Conservation (phyloP, 2,329 filamentous ascomycete genomes). For the Trichothecium sympodiale region DNA sequence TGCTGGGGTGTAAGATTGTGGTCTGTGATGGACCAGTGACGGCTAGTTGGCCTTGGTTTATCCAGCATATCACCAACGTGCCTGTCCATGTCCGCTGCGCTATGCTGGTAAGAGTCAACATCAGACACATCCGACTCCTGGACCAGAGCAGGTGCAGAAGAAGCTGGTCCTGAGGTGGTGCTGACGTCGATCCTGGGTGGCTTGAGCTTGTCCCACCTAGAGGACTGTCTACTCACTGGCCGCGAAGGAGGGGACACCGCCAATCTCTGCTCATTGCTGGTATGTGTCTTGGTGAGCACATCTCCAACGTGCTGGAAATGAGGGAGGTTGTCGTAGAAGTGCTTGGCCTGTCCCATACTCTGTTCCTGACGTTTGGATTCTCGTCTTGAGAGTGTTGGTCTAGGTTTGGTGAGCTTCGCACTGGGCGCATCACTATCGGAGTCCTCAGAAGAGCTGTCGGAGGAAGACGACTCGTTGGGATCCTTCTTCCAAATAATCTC, state of each 20-base stretch:
- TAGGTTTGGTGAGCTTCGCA: slow-evolving; percentile 23
- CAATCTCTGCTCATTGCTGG: not conserved
- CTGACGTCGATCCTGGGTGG: slow-evolving; percentile 37
- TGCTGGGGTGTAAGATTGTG: slow-evolving; percentile 24
- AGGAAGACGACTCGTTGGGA: slow-evolving; percentile 16
- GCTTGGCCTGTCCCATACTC: slow-evolving; percentile 22
- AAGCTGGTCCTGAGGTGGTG: slow-evolving; percentile 17
- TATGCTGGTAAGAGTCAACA: slow-evolving; percentile 21
- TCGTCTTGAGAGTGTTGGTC: slow-evolving; percentile 22
- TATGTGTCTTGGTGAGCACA: slow-evolving; percentile 7
- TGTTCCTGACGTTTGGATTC: slow-evolving; percentile 20
- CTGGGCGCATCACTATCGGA: slow-evolving; percentile 30
- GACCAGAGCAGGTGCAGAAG: not conserved
- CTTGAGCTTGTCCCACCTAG: slow-evolving; percentile 36
- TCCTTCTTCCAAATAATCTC: slow-evolving; percentile 49
- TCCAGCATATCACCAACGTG: not conserved
- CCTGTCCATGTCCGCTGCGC: slow-evolving; percentile 12
- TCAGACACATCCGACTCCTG: slow-evolving; percentile 25
- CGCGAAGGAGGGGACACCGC: not conserved
- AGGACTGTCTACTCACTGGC: slow-evolving; percentile 25
- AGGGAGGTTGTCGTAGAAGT: slow-evolving; percentile 41
- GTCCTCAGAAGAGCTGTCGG: slow-evolving; percentile 19
- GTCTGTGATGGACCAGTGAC: slow-evolving; percentile 42
- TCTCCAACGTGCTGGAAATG: slow-evolving; percentile 30
- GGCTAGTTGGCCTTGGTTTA: slow-evolving; percentile 14